phyloP scores from a whole-genome alignment of 2,329 filamentous ascomycete species.

The Cryphonectria nitschkei region DNA sequence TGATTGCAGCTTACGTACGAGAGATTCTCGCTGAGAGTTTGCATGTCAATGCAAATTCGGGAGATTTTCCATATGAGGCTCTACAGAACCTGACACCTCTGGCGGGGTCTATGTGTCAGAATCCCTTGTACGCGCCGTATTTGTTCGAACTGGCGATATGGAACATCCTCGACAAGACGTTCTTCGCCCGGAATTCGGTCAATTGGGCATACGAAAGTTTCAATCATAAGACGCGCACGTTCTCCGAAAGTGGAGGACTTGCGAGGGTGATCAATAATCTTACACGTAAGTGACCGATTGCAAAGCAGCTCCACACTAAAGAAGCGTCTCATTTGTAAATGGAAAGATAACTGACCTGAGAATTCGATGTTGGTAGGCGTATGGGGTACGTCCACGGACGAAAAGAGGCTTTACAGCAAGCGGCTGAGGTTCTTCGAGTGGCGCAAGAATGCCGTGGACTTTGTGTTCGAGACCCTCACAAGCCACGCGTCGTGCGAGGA shows the following conservation, averaged over 20 bases:
- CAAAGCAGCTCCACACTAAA: neutral
- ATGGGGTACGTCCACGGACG: conserved; percentile 1
- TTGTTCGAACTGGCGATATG: conserved; percentile 15
- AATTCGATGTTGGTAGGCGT: neutral
- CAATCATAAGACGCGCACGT: neutral
- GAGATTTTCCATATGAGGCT: neutral
- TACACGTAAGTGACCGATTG: neutral
- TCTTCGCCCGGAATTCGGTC: conserved; percentile 2
- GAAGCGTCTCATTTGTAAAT: neutral
- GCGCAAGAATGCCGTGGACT: conserved; percentile 16
- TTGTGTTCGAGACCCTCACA: conserved; percentile 5
- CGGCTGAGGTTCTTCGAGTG: conserved; percentile 11
- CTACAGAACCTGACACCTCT: neutral
- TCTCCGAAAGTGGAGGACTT: neutral
- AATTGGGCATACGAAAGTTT: conserved; percentile 12
- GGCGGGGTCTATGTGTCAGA: neutral
- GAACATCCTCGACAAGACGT: conserved; percentile 10
- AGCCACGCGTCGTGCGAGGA: conserved; percentile 5
- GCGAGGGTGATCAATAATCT: neutral
- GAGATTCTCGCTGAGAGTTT: neutral
- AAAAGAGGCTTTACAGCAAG: neutral
- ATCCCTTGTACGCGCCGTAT: conserved; percentile 1
- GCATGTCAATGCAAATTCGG: neutral
- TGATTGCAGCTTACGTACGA: conserved; percentile 4
- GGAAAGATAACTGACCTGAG: neutral